These are phyloP conservation scores for Lepidopterella palustris DNA, from an alignment of 495 filamentous ascomycete genomes.

Conservation along the genomic window DNA sequence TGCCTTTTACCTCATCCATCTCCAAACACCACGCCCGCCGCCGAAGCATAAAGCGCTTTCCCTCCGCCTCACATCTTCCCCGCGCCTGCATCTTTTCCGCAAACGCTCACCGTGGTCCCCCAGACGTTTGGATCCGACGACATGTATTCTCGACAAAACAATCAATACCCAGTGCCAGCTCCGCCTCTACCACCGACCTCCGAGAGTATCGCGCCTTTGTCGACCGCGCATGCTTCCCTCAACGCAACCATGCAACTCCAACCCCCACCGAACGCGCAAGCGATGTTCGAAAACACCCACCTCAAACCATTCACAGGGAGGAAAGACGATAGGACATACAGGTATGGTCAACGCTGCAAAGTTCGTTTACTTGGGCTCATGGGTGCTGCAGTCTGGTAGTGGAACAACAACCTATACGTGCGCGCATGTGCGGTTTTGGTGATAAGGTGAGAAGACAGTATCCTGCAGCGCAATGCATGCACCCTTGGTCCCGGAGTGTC, in stretches of 20 bases:
- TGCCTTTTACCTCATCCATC: neutral
- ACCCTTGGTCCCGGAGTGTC: neutral
- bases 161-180: slow-evolving; percentile 2
- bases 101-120: neutral
- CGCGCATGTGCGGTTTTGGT: slow-evolving; percentile 98
- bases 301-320: slow-evolving; percentile 1
- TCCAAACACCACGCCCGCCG: neutral
- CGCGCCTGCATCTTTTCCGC: neutral
- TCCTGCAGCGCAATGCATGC: neutral
- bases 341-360: neutral
- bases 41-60: neutral
- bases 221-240: neutral
- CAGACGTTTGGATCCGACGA: neutral
- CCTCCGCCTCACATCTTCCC: neutral
- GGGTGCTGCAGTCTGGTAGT: slow-evolving; percentile 65
- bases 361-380: neutral
- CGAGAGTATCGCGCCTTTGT: neutral
- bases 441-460: slow-evolving; percentile 90
- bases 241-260: neutral
- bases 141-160: slow-evolving; percentile 6
- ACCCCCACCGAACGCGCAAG: neutral
- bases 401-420: slow-evolving; percentile 86
- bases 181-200: neutral
- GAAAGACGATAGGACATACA: slow-evolving; percentile 1
- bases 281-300: neutral